Conservation (phyloP, 306 rosid genomes). For the Vachellia collinsii region DNA sequence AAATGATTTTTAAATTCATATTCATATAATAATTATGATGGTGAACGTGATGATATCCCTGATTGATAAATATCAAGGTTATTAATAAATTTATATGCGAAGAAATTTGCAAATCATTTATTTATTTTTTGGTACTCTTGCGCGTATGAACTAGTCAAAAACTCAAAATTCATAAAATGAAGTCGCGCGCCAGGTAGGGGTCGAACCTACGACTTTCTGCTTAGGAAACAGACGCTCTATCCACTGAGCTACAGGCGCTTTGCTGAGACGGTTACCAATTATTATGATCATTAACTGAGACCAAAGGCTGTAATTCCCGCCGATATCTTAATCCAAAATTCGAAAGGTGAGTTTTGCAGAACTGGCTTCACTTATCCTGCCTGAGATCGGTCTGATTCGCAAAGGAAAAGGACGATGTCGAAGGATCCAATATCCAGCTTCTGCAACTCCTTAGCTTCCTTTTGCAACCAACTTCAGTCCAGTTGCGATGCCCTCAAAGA, state of each 20-base stretch:
- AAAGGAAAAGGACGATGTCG: slow-evolving; percentile 46
- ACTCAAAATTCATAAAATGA: neutral
- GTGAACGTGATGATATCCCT: too few relatives aligned
- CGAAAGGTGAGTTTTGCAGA: neutral
- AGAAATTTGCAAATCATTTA: too few relatives aligned
- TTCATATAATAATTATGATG: too few relatives aligned
- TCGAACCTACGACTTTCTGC: slow-evolving; percentile 27
- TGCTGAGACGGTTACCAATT: too few relatives aligned
- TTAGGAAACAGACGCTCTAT: slow-evolving; percentile 30
- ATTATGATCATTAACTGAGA: too few relatives aligned
- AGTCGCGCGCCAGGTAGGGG: neutral
- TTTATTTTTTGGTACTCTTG: too few relatives aligned
- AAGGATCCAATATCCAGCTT: slow-evolving; percentile 58
- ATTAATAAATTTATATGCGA: too few relatives aligned
- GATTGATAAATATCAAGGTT: too few relatives aligned
- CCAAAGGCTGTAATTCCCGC: slow-evolving; percentile 33
- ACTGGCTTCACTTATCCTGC: neutral
- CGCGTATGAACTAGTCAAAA: too few relatives aligned
- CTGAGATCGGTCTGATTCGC: neutral
- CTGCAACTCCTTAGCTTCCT: slow-evolving; percentile 57
- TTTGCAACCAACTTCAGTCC: slow-evolving; percentile 80
- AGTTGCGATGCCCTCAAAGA: slow-evolving; percentile 73
- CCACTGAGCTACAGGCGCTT: slow-evolving; percentile 30
- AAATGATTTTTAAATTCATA: too few relatives aligned
- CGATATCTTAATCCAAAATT: neutral